These are phyloP conservation scores for Sugiyamaella castrensis DNA, from an alignment of 1,139 yeast species.

Conservation along the genomic window DNA sequence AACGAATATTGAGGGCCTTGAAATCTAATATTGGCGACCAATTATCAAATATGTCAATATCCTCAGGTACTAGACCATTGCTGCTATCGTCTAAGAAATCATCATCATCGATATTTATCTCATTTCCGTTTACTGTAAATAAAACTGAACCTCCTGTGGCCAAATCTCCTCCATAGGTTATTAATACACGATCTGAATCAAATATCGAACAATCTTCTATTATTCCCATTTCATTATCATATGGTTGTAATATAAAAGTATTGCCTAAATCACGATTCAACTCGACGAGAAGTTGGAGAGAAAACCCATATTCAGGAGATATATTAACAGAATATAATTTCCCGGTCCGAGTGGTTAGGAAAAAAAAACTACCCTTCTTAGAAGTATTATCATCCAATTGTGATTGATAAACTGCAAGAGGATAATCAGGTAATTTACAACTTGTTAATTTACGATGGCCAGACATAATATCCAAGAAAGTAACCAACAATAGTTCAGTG, in stretches of 20 bases:
- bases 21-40: slow-evolving; percentile 53
- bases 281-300: slow-evolving; percentile 9
- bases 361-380: slow-evolving; percentile 16
- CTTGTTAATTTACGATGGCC: slow-evolving; percentile 18
- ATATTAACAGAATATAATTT: slow-evolving; percentile 18
- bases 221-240: slow-evolving; percentile 13
- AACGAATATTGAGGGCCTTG: slow-evolving; percentile 24
- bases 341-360: slow-evolving; percentile 19
- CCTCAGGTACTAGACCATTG: slow-evolving; percentile 10
- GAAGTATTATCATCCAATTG: neutral
- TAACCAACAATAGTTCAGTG: slow-evolving; percentile 18
- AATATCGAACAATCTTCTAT: slow-evolving; percentile 7
- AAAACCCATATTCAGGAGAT: slow-evolving; percentile 5
- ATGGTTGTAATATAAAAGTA: slow-evolving; percentile 21
- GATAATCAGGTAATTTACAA: slow-evolving; percentile 8
- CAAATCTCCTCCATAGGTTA: slow-evolving; percentile 26
- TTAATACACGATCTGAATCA: slow-evolving; percentile 12
- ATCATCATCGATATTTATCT: neutral
- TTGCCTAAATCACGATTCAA: slow-evolving; percentile 20
- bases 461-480: slow-evolving; percentile 24
- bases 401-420: slow-evolving; percentile 16
- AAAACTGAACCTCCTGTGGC: slow-evolving; percentile 20
- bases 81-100: slow-evolving; percentile 5
- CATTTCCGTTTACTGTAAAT: slow-evolving; percentile 1
- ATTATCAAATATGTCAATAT: slow-evolving; percentile 36